A percentile compares a stretch with the other conserved stretches of the same genome.
These are phyloP conservation scores for Syzygium jambos DNA, from an alignment of 345 rosid species.

Conservation along the genomic window DNA sequence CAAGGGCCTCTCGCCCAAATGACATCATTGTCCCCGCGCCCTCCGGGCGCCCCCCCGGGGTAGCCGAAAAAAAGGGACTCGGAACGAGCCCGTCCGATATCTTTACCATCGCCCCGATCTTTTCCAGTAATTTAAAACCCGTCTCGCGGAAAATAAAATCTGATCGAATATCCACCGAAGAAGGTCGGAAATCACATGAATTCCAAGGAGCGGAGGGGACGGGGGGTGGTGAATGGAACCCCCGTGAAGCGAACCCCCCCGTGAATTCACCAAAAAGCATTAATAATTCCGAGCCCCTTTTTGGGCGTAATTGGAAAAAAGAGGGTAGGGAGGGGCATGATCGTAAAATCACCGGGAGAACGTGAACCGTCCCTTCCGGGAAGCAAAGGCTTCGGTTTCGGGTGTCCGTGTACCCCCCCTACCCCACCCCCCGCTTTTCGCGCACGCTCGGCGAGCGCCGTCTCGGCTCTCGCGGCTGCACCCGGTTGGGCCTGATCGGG, in stretches of 20 bases:
- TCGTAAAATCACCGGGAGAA: neutral
- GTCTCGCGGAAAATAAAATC: neutral
- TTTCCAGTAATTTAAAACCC: neutral
- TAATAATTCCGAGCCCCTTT: neutral
- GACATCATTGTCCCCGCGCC: neutral
- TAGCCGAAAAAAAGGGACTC: neutral
- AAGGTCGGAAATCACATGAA: neutral
- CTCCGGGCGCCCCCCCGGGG: neutral
- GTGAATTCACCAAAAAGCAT: neutral
- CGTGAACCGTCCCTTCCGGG: neutral
- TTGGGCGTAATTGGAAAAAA: neutral
- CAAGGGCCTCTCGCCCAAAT: neutral
- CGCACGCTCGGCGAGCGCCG: slow-evolving; percentile 9
- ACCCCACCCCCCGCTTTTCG: neutral
- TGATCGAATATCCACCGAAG: neutral
- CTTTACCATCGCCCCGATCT: rapidly evolving
- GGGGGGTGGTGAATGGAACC: neutral
- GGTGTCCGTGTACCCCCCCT: no score
- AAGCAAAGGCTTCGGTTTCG: neutral
- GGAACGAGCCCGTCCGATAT: neutral
- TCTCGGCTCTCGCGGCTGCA: neutral
- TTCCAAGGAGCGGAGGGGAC: neutral
- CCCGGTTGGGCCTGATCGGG: neutral
- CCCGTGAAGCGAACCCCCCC: neutral
- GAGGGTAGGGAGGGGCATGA: neutral